Evolutionary conservation across 2,329 filamentous ascomycete genomes (phyloP), one percentile per base, ranked within the genome.

Genomic region (Chrysoporthe puriensis): DNA sequence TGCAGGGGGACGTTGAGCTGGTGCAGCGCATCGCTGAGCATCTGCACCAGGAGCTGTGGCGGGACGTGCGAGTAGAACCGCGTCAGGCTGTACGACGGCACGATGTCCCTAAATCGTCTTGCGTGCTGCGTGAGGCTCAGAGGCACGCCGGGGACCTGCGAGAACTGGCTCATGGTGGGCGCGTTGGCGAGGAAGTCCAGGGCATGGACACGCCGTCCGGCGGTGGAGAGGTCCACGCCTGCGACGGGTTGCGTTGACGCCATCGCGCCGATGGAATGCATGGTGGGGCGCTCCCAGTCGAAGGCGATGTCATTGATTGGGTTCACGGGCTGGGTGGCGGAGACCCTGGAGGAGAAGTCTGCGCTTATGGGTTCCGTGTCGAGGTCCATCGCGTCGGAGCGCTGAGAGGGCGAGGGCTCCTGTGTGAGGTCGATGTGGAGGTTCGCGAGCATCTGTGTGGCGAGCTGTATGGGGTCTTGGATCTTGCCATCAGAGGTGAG

Each of bases 381-480:
- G 64, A 94, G 76, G 48, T 94, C 91, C 89, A 95, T 94, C 14
- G 84, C 79, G 71, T 92, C 86, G 64, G 67, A 74, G 71, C 54
- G 74, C 72, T 68, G 81, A 2, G 83, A 84, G 14, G 85, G 81
- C 4, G 87, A 82, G 1, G 90, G 88, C 69, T 88, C 83, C 73
- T 91, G 87, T 64, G 85, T 89, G 76, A 98, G 94, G 78, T 97
- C 92, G 76, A 99, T 97, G 71, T 88, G 91, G 18, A 99, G 87
- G 66, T 89, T 91, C 76, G 97, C 93, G 65, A 99, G 90, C 93
- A 99, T 97, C 75, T 93, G 90, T 0, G 96, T 97, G n/a, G 96
- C 96, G 59, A 99, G 84, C 65, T 89, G 88, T 70, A 98, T 83
- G 0, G 93, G 92, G 74, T 98, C 93, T 13, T 86, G 86, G 44